phyloP scores from a whole-genome alignment of 768 basidiomycete species.

The Pholiota conissans region DNA sequence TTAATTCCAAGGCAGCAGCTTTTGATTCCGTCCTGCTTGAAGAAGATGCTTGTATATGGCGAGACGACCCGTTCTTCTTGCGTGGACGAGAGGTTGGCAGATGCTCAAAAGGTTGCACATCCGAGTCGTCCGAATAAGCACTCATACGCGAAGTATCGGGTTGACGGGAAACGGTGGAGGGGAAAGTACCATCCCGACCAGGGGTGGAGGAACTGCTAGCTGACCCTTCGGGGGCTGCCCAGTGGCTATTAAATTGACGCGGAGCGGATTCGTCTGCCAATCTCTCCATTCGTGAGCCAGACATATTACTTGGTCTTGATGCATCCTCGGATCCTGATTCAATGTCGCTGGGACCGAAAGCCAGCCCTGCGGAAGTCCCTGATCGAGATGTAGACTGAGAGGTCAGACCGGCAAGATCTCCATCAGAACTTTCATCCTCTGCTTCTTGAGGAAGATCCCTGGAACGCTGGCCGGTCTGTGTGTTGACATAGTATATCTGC shows the following conservation, averaged over 20 bases:
- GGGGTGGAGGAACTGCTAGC: slow-evolving; percentile 15
- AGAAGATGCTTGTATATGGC: slow-evolving; percentile 7
- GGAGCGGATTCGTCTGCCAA: slow-evolving; percentile 82
- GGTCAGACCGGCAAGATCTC: slow-evolving; percentile 59
- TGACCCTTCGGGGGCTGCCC: slow-evolving; percentile 60
- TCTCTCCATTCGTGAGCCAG: slow-evolving; percentile 82
- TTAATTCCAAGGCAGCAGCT: slow-evolving; percentile 44
- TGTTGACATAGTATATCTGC: slow-evolving; percentile 95
- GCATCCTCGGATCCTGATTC: slow-evolving; percentile 36
- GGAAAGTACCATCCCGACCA: slow-evolving; percentile 21
- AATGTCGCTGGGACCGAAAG: slow-evolving; percentile 39
- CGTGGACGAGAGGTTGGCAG: slow-evolving; percentile 24
- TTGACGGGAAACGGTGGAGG: slow-evolving; percentile 26
- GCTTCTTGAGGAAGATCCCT: slow-evolving; percentile 80
- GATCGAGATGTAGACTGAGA: slow-evolving; percentile 58
- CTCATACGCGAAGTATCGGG: slow-evolving; percentile 50
- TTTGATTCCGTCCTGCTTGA: slow-evolving; percentile 16
- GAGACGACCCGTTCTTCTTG: slow-evolving; percentile 26
- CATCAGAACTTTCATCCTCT: slow-evolving; percentile 64
- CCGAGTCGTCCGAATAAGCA: slow-evolving; percentile 80
- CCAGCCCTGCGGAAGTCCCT: slow-evolving; percentile 53
- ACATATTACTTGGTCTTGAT: slow-evolving; percentile 57
- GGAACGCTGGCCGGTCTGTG: slow-evolving; percentile 79
- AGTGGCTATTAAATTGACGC: slow-evolving; percentile 72
- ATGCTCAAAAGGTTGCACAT: slow-evolving; percentile 54